Conservation (phyloP, 2,329 filamentous ascomycete genomes). For the Colletotrichum simmondsii region DNA sequence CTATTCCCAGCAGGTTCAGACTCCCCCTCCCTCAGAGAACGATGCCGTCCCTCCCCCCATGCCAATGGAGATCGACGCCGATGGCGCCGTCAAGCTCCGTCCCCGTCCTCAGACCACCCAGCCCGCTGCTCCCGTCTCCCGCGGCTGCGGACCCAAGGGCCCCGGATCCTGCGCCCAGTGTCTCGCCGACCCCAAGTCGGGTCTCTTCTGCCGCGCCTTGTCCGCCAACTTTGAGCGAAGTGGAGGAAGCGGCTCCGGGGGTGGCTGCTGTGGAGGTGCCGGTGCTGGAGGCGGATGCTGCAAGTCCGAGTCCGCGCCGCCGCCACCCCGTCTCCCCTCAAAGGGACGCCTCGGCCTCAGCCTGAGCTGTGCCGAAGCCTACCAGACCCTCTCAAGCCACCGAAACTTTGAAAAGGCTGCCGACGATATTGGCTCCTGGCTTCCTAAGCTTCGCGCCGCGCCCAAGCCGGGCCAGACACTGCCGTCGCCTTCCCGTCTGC, state of each 20-base stretch:
- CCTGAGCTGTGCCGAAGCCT: constrained; percentile 80
- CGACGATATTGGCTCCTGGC: constrained; percentile 80
- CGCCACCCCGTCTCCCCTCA: constrained; percentile 39
- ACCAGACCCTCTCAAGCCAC: constrained; percentile 82
- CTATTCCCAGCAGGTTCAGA: constrained; percentile 55
- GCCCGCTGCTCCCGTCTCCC: constrained; percentile 43
- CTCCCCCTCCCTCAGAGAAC: constrained; percentile 70
- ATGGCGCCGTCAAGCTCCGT: constrained; percentile 70
- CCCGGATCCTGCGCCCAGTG: constrained; percentile 86
- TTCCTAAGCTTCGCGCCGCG: constrained; percentile 76
- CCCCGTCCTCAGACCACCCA: constrained; percentile 40
- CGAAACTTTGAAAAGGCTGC: constrained; percentile 79
- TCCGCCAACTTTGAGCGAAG: constrained; percentile 71
- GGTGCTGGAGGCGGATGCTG: constrained; percentile 73
- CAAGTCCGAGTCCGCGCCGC: constrained; percentile 55
- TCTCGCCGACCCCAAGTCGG: constrained; percentile 80
- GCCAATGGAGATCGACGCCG: constrained; percentile 69
- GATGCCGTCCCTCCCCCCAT: constrained; percentile 64
- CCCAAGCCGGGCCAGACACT: constrained; percentile 50
- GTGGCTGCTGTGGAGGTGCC: constrained; percentile 69
- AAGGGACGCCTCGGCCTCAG: constrained; percentile 60
- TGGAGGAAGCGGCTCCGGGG: constrained; percentile 42
- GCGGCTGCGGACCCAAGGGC: constrained; percentile 71
- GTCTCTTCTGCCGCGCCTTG: constrained; percentile 84
- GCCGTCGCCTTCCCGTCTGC: constrained; percentile 52